Base-by-base conservation (phyloP, 768 basidiomycete genomes). In the Coprinopsis marcescibilis region DNA sequence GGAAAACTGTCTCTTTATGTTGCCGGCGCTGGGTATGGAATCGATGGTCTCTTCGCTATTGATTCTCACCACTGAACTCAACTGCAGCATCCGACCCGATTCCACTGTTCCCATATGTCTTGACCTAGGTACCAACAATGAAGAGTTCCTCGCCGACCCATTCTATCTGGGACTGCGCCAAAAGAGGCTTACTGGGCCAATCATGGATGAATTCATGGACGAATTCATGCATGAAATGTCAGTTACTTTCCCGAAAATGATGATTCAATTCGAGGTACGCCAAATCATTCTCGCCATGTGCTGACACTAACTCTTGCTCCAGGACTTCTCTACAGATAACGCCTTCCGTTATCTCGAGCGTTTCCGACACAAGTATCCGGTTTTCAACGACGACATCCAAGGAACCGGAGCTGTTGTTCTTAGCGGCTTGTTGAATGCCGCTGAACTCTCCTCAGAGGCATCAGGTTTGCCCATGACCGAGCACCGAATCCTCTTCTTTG, bases 1-100 rank as follows among this genome's bases (percentile, higher is more conserved):
- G 93, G 93, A n/a, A 95, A 96, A 65, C 73, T 97, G 5, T 89
- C 87, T 14, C 75, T 96, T 14, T 95, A 94, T 60, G 74, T 92
- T 47, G 88, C 89, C 15, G 91, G 89, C 25, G 93, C 89, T 47
- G 92, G 92, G 87, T 87, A 64, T 54, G 71, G 57, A 35, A 48
- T 27, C 50, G 17, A 21, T 24, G 10, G 30, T n/a, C 10, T 19
- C 41, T 15, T 6, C 4, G 20, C 1, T 20, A 46, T 24, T 25
- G 8, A 1, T 3, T 39, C 41, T 37, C 5, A 14, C 48, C 45
- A 34, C 3, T 44, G 23, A 15, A 36, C 37, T 25, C 38, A 34
- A 23, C 45, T 49, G 17, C 45, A 88, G 87, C 42, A 83, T 89
- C 53, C 85, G 83, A 13, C 86, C 87, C 4, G 65, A 75, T 19